phyloP scores from a whole-genome alignment of 192 early-diverging fungal species.

The Chytriomyces hyalinus region DNA sequence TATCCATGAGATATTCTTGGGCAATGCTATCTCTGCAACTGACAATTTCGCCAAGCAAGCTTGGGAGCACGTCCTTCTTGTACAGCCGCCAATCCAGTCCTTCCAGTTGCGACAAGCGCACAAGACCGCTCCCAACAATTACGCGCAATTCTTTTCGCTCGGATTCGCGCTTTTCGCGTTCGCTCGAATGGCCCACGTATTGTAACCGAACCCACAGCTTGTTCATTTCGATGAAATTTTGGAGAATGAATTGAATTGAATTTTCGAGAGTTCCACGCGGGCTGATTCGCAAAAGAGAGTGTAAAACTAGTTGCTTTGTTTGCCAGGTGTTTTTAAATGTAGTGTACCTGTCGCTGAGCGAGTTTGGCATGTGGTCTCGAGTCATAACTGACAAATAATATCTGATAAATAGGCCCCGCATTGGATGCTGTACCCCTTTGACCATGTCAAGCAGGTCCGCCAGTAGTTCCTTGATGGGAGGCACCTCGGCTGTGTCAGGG shows the following conservation, averaged over 20 bases:
- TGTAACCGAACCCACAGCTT: slow-evolving; percentile 99
- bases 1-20: slow-evolving; percentile 99
- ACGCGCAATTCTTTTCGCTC: slow-evolving; percentile 94
- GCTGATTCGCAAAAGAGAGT: slow-evolving; percentile 41
- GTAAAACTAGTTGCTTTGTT: neutral
- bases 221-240: slow-evolving; percentile 99
- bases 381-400: slow-evolving; percentile 95
- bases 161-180: slow-evolving; percentile 91
- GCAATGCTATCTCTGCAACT: slow-evolving; percentile 96
- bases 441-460: slow-evolving; percentile 98
- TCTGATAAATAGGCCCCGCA: slow-evolving; percentile 94
- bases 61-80: slow-evolving; percentile 83
- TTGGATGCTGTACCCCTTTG: slow-evolving; percentile 97
- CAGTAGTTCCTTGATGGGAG: slow-evolving; percentile 95
- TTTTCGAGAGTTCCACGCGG: slow-evolving; percentile 85
- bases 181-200: slow-evolving; percentile 91
- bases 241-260: slow-evolving; percentile 92
- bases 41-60: slow-evolving; percentile 95
- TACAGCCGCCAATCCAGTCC: slow-evolving; percentile 84
- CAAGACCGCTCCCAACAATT: slow-evolving; percentile 95
- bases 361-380: slow-evolving; percentile 89
- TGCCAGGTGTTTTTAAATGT: neutral
- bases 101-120: slow-evolving; percentile 90
- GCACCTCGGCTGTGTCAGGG: slow-evolving; percentile 52
- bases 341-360: slow-evolving; percentile 49